Evolutionary conservation across 208 protist genomes (phyloP), one percentile per base, ranked within the genome.

Genomic region (Herpetomonas tarakana): DNA sequence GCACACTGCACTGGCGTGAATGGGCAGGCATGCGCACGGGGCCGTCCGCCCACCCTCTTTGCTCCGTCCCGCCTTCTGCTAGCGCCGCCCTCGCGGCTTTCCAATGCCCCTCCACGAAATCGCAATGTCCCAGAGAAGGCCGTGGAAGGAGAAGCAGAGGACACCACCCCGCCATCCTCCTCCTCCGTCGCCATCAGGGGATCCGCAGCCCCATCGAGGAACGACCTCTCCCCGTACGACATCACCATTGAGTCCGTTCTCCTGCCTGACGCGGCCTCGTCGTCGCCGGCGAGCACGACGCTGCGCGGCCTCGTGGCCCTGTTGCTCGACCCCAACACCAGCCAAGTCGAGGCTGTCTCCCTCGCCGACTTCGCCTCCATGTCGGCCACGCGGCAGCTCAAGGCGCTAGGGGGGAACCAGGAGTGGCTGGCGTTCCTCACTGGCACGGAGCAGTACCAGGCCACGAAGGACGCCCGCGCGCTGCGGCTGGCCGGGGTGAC

Each of bases 331-430:
- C 73, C 74, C 14, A 72, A 84, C 22, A 81, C 76, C 6, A 45
- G 49, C 2, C 53, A 62, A 45, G 67, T 93, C 21, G 83, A 93
- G 64, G 71, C 77, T 22, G 83, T 93, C 18, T 76, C 60, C 16
- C 75, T 93, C 24, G 49, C 68, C 21, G 78, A 83, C 65, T 93
- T 93, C 58, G 76, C 68, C 14, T 74, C 76, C 19, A 93, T 93
- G 87, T 62, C 73, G 22, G 65, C 70, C 18, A 64, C 58, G 55
- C 83, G 87, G 6, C 83, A 91, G 58, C 64, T 88, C 2, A 59
- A 64, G 3, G 87, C 87, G 0, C 52, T 91, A 21, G 64, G 68
- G 44, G 76, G 74, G 11, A 58, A 78, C 45, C 57, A 75, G 21
- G 83, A 81, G 41, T 81, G 71, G 58, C 74, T 89, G 12, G 72